phyloP scores from a whole-genome alignment of 2,329 filamentous ascomycete species.

The Seiridium cupressi region DNA sequence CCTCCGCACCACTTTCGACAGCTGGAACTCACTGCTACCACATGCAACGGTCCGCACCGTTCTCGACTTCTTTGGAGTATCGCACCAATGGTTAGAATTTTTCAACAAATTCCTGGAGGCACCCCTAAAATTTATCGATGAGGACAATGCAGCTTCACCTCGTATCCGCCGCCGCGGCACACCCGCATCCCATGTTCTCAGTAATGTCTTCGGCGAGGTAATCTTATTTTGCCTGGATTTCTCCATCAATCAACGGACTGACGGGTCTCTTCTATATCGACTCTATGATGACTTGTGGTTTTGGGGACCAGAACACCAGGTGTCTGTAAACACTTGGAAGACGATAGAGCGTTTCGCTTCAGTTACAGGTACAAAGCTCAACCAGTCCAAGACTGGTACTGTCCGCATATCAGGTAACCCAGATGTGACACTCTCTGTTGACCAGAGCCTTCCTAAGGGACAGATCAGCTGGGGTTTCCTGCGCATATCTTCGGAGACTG shows the following conservation, averaged over 20 bases:
- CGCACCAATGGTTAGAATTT: conserved; percentile 54
- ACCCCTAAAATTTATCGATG: conserved; percentile 56
- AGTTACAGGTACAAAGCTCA: conserved; percentile 57
- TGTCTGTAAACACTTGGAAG: conserved; percentile 57
- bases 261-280: conserved; percentile 55
- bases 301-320: conserved; percentile 53
- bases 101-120: conserved; percentile 58
- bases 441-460: conserved; percentile 41
- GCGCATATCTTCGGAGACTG: conserved; percentile 47
- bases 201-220: conserved; percentile 57
- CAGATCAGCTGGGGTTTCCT: conserved; percentile 56
- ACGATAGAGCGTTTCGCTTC: conserved; percentile 52
- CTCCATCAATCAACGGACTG: conserved; percentile 56
- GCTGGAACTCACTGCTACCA: conserved; percentile 41
- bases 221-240: conserved; percentile 66
- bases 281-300: conserved; percentile 68
- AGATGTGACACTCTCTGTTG: conserved; percentile 15
- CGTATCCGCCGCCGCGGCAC: conserved; percentile 53
- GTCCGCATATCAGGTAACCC: conserved; percentile 35
- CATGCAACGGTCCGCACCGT: conserved; percentile 59
- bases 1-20: conserved; percentile 44
- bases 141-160: conserved; percentile 41
- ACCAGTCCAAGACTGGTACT: conserved; percentile 48
- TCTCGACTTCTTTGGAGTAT: conserved; percentile 58
- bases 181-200: conserved; percentile 58